These are phyloP conservation scores for Thraustochytrium aureum DNA, from an alignment of 352 stramenopile genomes.

Conservation along the genomic window DNA sequence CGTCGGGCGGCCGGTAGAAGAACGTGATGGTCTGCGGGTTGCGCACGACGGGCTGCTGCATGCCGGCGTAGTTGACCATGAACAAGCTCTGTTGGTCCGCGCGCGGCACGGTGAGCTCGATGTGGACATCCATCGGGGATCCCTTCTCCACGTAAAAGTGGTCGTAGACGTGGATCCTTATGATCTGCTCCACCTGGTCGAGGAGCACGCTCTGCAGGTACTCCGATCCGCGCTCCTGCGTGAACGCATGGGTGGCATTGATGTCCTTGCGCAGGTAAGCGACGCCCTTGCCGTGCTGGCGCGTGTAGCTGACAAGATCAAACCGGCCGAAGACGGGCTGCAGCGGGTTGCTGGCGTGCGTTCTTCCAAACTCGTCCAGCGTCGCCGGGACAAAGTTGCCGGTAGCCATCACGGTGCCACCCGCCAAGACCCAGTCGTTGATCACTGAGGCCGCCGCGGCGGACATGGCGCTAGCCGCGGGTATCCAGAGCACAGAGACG, in stretches of 20 bases:
- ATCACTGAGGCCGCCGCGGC: not conserved
- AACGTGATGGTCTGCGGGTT: conserved; percentile 4
- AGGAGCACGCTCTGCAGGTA: not conserved
- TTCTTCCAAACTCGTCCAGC: not conserved
- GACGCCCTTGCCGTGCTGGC: not conserved
- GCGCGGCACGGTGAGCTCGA: conserved; percentile 1
- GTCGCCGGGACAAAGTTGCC: not conserved
- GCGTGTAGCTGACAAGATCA: not conserved
- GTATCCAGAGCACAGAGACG: conserved; percentile 14
- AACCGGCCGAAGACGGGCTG: not conserved
- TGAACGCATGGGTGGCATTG: not conserved
- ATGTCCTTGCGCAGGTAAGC: not conserved
- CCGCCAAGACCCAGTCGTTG: conserved; percentile 28
- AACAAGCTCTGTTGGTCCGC: conserved; percentile 19
- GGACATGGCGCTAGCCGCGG: not conserved
- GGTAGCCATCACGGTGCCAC: conserved; percentile 11
- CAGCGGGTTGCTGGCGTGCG: conserved; percentile 9
- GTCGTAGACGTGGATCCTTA: conserved; percentile 3
- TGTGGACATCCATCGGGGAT: not conserved
- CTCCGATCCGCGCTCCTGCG: not conserved
- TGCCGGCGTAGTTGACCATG: conserved; percentile 40
- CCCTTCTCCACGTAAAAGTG: not conserved
- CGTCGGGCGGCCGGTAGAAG: not conserved
- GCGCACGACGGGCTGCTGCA: conserved; percentile 10
- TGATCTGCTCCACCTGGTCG: not conserved